Base-by-base conservation (phyloP, 2,329 filamentous ascomycete genomes). In the Aureobasidium sp. region DNA sequence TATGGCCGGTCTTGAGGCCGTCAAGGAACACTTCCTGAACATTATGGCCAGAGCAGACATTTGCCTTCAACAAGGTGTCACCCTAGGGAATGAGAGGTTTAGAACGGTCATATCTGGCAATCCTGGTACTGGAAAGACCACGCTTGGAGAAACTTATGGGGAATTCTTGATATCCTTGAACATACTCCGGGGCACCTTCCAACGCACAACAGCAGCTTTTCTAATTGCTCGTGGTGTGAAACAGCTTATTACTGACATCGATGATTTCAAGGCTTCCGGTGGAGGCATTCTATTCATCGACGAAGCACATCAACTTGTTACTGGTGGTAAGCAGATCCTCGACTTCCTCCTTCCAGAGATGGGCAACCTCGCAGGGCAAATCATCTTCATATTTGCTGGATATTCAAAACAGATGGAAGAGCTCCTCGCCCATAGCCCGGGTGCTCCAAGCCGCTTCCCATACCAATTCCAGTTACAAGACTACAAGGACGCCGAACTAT, bases 211-310 rank as follows among this genome's bases (percentile, higher is more conserved):
- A 0, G 89, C 88, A 0, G 83, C 88, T 0, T 77, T 79, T 17
- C 78, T 93, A 0, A 84, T 87, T 0, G 83, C 82, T 50, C 77
- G 80, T 0, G 88, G 87, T 0, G 81, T 90, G 0, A 60, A 74
- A 0, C 83, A 79, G 0, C 83, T 80, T 64, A 79, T 88, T 67
- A 78, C 79, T 14, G 71, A 85, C 0, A 73, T 89, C 6, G 77
- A 86, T 2, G 66, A 76, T 0, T 77, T 92, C 0, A 70, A 84
- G 4, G 76, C 84, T 31, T 66, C 72, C 0, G 85, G 82, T 0
- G 89, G 88, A 0, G 89, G 89, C 0, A 85, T 85, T 0, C 68
- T 90, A 1, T 92, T 93, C 68, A 86, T 93, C 24, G 89, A 93
- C 63, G 89, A 93, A 70, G 88, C 89, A 0, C 91, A 93, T 67